These are phyloP conservation scores for Harringtonia aguacate DNA, from an alignment of 2,329 filamentous ascomycete genomes.

Conservation along the genomic window DNA sequence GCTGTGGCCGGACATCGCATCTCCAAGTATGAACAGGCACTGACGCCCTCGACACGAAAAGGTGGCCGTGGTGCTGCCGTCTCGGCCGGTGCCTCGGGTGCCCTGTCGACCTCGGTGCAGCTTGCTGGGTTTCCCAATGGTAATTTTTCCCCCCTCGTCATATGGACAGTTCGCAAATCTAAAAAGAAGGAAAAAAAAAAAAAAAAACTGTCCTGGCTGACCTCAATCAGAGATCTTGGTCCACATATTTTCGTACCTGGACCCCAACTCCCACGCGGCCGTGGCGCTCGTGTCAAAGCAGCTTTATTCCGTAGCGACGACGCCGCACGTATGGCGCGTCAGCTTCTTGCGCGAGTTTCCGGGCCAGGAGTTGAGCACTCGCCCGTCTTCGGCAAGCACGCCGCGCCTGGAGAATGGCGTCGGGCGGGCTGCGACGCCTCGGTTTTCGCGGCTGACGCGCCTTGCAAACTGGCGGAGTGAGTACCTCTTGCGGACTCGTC, in stretches of 20 bases:
- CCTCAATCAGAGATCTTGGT: constrained; percentile 70
- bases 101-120: constrained; percentile 20
- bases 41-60: constrained; percentile 32
- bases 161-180: too few relatives aligned
- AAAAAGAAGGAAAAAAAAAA: too few relatives aligned
- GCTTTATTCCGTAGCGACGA: constrained; percentile 79
- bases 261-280: constrained; percentile 70
- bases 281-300: constrained; percentile 80
- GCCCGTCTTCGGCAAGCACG: neutral
- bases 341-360: constrained; percentile 89
- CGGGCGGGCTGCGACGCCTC: constrained; percentile 61
- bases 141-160: constrained; percentile 28
- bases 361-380: constrained; percentile 41
- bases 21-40: constrained; percentile 50
- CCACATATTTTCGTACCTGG: constrained; percentile 81
- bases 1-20: constrained; percentile 40
- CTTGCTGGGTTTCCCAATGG: constrained; percentile 68
- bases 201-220: neutral
- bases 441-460: constrained; percentile 72
- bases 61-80: constrained; percentile 16
- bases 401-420: constrained; percentile 24
- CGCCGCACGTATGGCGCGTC: constrained; percentile 85
- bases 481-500: constrained; percentile 77
- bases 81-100: constrained; percentile 13
- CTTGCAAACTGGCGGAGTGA: constrained; percentile 94